Evolutionary conservation across 768 basidiomycete genomes (phyloP).

Genomic region (Kwoniella dendrophila): DNA sequence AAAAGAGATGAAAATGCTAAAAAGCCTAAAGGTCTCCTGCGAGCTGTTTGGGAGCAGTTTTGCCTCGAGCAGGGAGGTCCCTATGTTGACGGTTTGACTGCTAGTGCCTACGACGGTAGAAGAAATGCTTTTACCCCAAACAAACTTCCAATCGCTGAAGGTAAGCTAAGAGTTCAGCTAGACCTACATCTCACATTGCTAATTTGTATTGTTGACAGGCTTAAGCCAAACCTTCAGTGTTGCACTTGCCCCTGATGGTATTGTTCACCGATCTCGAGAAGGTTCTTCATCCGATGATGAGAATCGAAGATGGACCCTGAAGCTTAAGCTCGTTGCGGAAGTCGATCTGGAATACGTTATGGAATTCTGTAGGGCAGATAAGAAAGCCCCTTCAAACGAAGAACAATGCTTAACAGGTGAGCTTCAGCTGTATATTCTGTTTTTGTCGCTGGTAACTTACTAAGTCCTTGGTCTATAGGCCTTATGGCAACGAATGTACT

Average conservation of each 20-base stretch:
- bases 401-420: slow-evolving; percentile 46
- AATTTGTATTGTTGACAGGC: slow-evolving; percentile 8
- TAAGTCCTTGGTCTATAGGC: slow-evolving; percentile 14
- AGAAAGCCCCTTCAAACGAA: slow-evolving; percentile 29
- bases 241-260: slow-evolving; percentile 38
- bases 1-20: slow-evolving; percentile 40
- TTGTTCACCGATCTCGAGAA: slow-evolving; percentile 27
- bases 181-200: background rate
- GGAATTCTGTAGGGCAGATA: slow-evolving; percentile 41
- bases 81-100: slow-evolving; percentile 28
- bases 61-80: slow-evolving; percentile 34
- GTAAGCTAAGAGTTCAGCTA: slow-evolving; percentile 8
- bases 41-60: slow-evolving; percentile 47
- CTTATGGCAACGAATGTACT: slow-evolving; percentile 55
- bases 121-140: slow-evolving; percentile 52
- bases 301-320: slow-evolving; percentile 44
- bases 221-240: slow-evolving; percentile 30
- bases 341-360: slow-evolving; percentile 49
- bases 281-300: slow-evolving; percentile 44
- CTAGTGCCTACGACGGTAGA: slow-evolving; percentile 43
- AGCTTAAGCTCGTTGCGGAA: slow-evolving; percentile 46
- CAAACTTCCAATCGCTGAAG: slow-evolving; percentile 11
- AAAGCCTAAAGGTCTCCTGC: slow-evolving; percentile 44
- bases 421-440: too few species aligned
- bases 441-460: too few species aligned